phyloP scores from a whole-genome alignment of 495 filamentous ascomycete genomes.

The Ramalina peruviana region DNA sequence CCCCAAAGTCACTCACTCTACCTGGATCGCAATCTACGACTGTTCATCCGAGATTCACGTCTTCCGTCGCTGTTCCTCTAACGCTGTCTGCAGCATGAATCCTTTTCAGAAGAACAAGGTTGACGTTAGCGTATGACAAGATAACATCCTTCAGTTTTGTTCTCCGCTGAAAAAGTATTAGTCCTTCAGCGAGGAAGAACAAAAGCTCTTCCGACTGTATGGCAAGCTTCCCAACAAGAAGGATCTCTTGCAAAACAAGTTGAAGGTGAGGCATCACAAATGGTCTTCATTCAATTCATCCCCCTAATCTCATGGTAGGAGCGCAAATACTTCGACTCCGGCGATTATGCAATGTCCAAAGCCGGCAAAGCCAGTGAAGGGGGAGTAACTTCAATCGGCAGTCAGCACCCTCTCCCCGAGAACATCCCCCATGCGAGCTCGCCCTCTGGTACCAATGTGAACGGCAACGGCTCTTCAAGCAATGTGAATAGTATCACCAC shows the following conservation, averaged over 20 bases:
- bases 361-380: conserved; percentile 92
- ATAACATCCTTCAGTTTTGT: not conserved
- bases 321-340: conserved; percentile 98
- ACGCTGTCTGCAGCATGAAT: conserved; percentile 50
- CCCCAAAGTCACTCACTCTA: too few species aligned
- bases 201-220: conserved; percentile 88
- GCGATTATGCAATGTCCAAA: conserved; percentile 96
- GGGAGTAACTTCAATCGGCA: conserved; percentile 85
- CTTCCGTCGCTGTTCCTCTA: too few species aligned
- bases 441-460: conserved; percentile 33
- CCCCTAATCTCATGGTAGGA: conserved; percentile 37
- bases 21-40: too few species aligned
- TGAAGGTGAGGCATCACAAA: conserved; percentile 42
- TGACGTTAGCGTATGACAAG: conserved; percentile 68
- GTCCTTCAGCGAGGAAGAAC: conserved; percentile 83
- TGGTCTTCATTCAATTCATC: not conserved
- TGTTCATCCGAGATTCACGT: too few species aligned
- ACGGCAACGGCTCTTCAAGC: conserved; percentile 22
- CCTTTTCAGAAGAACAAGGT: conserved; percentile 95
- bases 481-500: conserved; percentile 29
- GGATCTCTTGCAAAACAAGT: conserved; percentile 93
- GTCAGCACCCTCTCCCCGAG: conserved; percentile 87
- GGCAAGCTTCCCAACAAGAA: conserved; percentile 93
- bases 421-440: conserved; percentile 87
- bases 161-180: conserved; percentile 25